These are phyloP conservation scores for Durotheca rogersii DNA, from an alignment of 495 filamentous ascomycete species.

Conservation along the genomic window DNA sequence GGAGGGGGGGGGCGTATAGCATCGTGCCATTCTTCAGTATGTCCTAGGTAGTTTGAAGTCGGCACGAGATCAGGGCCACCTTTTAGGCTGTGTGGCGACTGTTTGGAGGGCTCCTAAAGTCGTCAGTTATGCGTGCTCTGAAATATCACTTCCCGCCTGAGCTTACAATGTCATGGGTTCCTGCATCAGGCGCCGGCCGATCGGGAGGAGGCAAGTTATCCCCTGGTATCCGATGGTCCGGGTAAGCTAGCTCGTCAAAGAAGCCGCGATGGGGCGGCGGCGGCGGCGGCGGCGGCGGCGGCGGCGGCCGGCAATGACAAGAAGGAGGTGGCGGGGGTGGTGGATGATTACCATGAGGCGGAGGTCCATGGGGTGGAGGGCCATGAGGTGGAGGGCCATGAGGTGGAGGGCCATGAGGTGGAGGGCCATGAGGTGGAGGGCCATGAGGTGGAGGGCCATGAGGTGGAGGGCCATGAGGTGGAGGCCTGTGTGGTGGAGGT, in stretches of 20 bases:
- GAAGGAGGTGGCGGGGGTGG: slow-evolving; percentile 19
- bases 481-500: slow-evolving; percentile 21
- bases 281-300: slow-evolving; percentile 5
- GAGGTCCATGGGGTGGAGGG: slow-evolving; percentile 5
- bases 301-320: slow-evolving; percentile 25
- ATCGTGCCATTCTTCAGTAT: background rate
- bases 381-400: slow-evolving; percentile 2
- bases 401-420: slow-evolving; percentile 9
- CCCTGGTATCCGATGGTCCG: background rate
- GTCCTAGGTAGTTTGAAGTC: background rate
- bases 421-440: background rate
- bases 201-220: slow-evolving; percentile 2
- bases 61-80: slow-evolving; percentile 4
- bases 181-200: background rate
- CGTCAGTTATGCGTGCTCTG: background rate
- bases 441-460: slow-evolving; percentile 2
- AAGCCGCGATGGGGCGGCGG: slow-evolving; percentile 1
- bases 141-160: background rate
- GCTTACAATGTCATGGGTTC: slow-evolving; percentile 14
- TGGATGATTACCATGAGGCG: background rate
- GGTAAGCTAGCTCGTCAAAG: slow-evolving; percentile 3
- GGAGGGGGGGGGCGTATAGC: slow-evolving; percentile 8
- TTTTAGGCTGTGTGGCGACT: slow-evolving; percentile 1
- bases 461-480: slow-evolving; percentile 7
- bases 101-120: slow-evolving; percentile 11